Percentiles rank a stretch among this genome's conserved stretches.
These are phyloP conservation scores for Ganoderma multipileum DNA, from an alignment of 1,284 basidiomycete genomes.

Conservation along the genomic window DNA sequence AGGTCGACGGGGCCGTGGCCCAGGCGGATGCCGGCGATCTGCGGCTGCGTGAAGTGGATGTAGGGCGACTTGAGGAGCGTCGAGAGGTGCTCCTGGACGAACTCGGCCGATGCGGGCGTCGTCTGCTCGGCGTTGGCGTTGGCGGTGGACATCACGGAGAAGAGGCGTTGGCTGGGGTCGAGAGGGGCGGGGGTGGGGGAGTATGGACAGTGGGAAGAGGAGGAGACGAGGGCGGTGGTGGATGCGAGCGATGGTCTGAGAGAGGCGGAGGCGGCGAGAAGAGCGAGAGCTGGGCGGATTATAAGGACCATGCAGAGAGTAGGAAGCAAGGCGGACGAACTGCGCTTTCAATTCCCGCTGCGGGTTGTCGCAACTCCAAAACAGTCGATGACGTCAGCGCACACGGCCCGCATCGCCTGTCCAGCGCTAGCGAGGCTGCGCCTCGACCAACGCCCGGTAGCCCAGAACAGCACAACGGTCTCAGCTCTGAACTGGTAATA, in stretches of 20 bases:
- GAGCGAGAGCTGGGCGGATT: background rate
- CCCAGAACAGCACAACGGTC: too few species aligned
- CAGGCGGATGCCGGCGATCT: constrained; percentile 29
- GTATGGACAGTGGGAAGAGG: background rate
- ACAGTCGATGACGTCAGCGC: background rate
- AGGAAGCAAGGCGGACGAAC: background rate
- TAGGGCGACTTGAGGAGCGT: constrained; percentile 39
- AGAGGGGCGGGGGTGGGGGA: background rate
- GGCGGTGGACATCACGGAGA: constrained; percentile 25
- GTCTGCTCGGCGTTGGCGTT: constrained; percentile 2
- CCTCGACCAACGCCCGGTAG: too few species aligned
- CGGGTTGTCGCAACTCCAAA: background rate
- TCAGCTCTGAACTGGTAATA: background rate
- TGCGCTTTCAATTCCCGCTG: background rate
- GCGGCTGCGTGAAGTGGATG: constrained; percentile 39
- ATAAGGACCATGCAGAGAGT: background rate
- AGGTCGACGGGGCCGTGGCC: constrained; percentile 42
- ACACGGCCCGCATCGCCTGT: background rate
- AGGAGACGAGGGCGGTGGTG: background rate
- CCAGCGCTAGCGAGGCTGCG: background rate
- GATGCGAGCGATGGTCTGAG: background rate
- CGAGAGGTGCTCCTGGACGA: constrained; percentile 37
- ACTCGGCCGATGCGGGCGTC: constrained; percentile 30
- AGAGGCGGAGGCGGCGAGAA: background rate
- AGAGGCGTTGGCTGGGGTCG: background rate